phyloP scores from a whole-genome alignment of 805 yeast genomes.

The Metschnikowia kofuensis region DNA sequence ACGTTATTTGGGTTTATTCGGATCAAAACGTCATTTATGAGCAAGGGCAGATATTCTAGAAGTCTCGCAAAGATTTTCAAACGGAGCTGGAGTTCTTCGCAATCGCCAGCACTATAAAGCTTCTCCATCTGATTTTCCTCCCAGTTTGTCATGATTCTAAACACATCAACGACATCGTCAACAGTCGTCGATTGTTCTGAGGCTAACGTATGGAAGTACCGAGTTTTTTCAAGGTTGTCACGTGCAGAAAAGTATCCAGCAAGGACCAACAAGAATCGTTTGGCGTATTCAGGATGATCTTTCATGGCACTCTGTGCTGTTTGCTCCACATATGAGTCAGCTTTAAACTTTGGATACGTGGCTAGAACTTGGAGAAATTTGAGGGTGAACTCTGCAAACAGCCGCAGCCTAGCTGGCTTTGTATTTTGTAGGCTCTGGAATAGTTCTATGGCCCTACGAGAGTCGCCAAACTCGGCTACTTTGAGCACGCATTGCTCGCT shows the following conservation, averaged over 20 bases:
- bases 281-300: constrained; percentile 58
- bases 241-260: constrained; percentile 48
- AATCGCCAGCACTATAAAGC: constrained; percentile 22
- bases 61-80: constrained; percentile 52
- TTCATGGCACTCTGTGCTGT: constrained; percentile 12
- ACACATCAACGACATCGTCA: constrained; percentile 60
- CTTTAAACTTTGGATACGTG: not conserved
- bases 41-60: constrained; percentile 52
- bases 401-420: not conserved
- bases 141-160: constrained; percentile 59
- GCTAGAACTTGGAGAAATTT: constrained; percentile 8
- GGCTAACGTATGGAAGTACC: constrained; percentile 46
- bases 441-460: constrained; percentile 23
- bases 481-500: constrained; percentile 19
- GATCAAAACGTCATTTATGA: constrained; percentile 65
- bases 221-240: constrained; percentile 23
- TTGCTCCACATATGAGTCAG: constrained; percentile 5
- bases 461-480: constrained; percentile 30
- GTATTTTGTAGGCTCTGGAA: constrained; percentile 19
- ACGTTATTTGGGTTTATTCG: constrained; percentile 61
- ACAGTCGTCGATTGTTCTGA: constrained; percentile 47
- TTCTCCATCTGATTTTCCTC: constrained; percentile 43
- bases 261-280: constrained; percentile 44
- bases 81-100: constrained; percentile 39
- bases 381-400: constrained; percentile 2